A percentile compares a stretch with the other conserved stretches of the same genome.
phyloP scores from a whole-genome alignment of 2,329 filamentous ascomycete genomes.

The Scleromitrula shiraiana region DNA sequence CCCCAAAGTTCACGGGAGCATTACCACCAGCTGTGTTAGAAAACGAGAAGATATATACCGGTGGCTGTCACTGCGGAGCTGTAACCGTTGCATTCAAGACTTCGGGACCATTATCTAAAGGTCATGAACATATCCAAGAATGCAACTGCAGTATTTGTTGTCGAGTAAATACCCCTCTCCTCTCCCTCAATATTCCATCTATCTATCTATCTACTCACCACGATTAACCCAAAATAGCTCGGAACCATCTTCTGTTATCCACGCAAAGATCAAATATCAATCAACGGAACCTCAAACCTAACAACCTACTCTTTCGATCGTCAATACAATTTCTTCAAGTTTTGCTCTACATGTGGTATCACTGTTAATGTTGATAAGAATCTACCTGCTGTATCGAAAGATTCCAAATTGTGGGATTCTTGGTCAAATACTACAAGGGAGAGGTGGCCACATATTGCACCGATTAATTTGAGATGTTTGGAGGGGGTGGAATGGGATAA shows the following conservation, averaged over 20 bases:
- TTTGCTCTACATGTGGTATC: constrained; percentile 13
- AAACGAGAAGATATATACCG: constrained; percentile 18
- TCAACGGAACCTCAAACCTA: background rate
- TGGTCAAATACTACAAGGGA: constrained; percentile 1
- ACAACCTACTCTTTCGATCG: constrained; percentile 10
- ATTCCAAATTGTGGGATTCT: background rate
- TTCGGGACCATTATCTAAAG: background rate
- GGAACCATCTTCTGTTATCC: constrained; percentile 11
- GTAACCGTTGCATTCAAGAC: constrained; percentile 19
- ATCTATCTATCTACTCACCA: too few relatives aligned
- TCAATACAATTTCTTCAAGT: constrained; percentile 3
- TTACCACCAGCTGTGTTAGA: constrained; percentile 13
- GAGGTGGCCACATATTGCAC: constrained; percentile 3
- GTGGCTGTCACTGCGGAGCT: constrained; percentile 23
- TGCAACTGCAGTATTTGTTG: constrained; percentile 21
- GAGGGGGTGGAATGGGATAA: constrained; percentile 15
- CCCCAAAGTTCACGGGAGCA: constrained; percentile 9
- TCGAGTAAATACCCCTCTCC: constrained; percentile 10
- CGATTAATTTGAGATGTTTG: constrained; percentile 13
- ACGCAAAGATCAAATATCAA: constrained; percentile 7
- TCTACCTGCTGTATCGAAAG: background rate
- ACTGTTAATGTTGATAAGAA: background rate
- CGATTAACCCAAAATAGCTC: constrained; percentile 1
- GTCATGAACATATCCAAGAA: constrained; percentile 9
- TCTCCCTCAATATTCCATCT: too few relatives aligned